Evolutionary conservation across 2,329 filamentous ascomycete genomes (phyloP), one percentile per base, ranked within the genome.

Genomic region (Huntiella decipiens): DNA sequence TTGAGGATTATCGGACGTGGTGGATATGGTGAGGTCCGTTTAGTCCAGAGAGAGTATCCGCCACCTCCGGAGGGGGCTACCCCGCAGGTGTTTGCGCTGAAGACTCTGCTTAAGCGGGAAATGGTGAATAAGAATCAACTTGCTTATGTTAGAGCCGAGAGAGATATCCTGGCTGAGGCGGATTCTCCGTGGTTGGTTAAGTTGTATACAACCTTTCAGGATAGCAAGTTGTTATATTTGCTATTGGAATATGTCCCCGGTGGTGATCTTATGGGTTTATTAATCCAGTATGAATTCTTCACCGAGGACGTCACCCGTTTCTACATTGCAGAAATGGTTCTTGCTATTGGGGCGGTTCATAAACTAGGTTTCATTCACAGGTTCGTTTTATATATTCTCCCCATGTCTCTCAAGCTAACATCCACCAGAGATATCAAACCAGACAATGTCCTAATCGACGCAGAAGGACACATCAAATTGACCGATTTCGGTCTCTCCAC

Each of bases 401-500:
- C 32, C 28, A 22, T 35, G 4, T 11, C 43, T 39, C 28, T 6
- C 37, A 92, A 13, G 6, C 44, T 34, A 22, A 35, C 37, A 17
- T 13, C 38, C 13, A 13, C 5, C 33, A 48, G 88, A 70, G 91
- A 98, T 58, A 98, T 98, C 67, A 98, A 98, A 64, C 91, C 91
- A 10, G 91, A 98, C 66, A 98, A 98, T 60, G 96, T 98, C 58
- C 73, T 98, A 41, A 76, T 98, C 42, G 91, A 98, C 58, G 78
- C 86, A 48, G 86, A 87, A 49, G 91, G 91, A 45, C 91, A 98
- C 62, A 91, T 98, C 64, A 98, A 98, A 67, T 70, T 98, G 54
- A 96, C 91, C 8, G 91, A 98, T 64, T 98, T 98, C 55, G 91
- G 91, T 64, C 73, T 98, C 22, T 96, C 91, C 0, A 98, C 91